These are phyloP conservation scores for Massariosphaeria phaeospora DNA, from an alignment of 495 filamentous ascomycete species.

Conservation along the genomic window DNA sequence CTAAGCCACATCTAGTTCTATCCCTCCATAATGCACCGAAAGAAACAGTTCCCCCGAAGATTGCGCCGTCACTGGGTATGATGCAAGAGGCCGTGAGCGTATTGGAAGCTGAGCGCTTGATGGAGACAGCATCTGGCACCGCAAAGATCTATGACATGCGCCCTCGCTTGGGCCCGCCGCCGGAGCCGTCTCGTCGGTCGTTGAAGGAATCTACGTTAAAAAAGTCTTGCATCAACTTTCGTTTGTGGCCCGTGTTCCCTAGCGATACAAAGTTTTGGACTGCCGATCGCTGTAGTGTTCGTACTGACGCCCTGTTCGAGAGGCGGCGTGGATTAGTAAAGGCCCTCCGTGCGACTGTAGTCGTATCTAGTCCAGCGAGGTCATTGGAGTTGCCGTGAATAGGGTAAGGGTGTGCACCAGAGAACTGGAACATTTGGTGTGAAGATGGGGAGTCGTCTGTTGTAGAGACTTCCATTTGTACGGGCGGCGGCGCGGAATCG, in stretches of 20 bases:
- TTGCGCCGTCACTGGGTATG: background rate
- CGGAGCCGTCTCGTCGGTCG: constrained; percentile 59
- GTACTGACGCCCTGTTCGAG: constrained; percentile 43
- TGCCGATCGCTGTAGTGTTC: constrained; percentile 42
- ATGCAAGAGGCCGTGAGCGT: background rate
- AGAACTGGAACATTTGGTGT: constrained; percentile 62
- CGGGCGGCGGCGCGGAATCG: constrained; percentile 44
- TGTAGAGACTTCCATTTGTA: background rate
- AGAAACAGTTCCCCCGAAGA: background rate
- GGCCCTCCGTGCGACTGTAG: constrained; percentile 44
- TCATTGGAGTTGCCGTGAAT: constrained; percentile 55
- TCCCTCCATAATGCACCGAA: background rate
- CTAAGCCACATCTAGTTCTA: no score
- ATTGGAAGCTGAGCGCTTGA: background rate
- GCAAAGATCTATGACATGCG: constrained; percentile 53
- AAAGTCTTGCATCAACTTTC: constrained; percentile 71
- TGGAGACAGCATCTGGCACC: background rate
- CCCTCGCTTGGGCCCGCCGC: constrained; percentile 55
- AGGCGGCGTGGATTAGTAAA: constrained; percentile 53
- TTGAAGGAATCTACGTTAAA: constrained; percentile 71
- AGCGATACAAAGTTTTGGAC: constrained; percentile 44
- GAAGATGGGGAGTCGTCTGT: constrained; percentile 37
- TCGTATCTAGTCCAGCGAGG: constrained; percentile 47
- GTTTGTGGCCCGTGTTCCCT: constrained; percentile 66
- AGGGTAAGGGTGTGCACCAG: constrained; percentile 53